phyloP scores from a whole-genome alignment of 345 rosid genomes.

The Hibiscus trionum region DNA sequence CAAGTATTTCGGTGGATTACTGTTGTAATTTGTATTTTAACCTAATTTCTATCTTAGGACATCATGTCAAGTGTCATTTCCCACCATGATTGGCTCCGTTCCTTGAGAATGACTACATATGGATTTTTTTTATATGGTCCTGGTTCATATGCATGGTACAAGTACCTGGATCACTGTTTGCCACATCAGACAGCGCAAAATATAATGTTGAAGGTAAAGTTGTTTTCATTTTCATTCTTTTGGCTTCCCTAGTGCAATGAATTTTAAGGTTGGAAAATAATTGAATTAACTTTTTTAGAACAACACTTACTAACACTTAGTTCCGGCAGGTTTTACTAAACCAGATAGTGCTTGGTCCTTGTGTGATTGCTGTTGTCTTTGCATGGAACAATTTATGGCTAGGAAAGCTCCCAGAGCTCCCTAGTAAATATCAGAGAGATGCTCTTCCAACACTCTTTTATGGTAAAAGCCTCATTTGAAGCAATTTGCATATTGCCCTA shows the following conservation, averaged over 20 bases:
- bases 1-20: not conserved
- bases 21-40: slow-evolving; percentile 18
- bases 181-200: slow-evolving; percentile 62
- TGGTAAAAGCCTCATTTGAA: slow-evolving; percentile 36
- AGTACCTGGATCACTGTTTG: slow-evolving; percentile 58
- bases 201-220: slow-evolving; percentile 57
- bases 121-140: slow-evolving; percentile 91
- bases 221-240: slow-evolving; percentile 3
- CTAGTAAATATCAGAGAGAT: slow-evolving; percentile 64
- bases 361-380: slow-evolving; percentile 77
- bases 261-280: slow-evolving; percentile 6
- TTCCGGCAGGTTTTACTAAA: slow-evolving; percentile 62
- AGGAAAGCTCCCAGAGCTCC: slow-evolving; percentile 66
- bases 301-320: not conserved
- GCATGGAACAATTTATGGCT: slow-evolving; percentile 94
- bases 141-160: slow-evolving; percentile 87
- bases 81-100: slow-evolving; percentile 79
- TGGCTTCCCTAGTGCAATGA: not conserved
- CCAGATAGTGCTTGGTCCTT: slow-evolving; percentile 86
- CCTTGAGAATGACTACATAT: slow-evolving; percentile 81
- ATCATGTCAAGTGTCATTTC: slow-evolving; percentile 31
- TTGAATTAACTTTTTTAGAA: slow-evolving; percentile 3
- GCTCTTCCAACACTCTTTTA: slow-evolving; percentile 70
- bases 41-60: slow-evolving; percentile 27
- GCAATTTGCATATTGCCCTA: slow-evolving; percentile 12